Conservation (phyloP, 306 rosid genomes). For the Quillaja saponaria region DNA sequence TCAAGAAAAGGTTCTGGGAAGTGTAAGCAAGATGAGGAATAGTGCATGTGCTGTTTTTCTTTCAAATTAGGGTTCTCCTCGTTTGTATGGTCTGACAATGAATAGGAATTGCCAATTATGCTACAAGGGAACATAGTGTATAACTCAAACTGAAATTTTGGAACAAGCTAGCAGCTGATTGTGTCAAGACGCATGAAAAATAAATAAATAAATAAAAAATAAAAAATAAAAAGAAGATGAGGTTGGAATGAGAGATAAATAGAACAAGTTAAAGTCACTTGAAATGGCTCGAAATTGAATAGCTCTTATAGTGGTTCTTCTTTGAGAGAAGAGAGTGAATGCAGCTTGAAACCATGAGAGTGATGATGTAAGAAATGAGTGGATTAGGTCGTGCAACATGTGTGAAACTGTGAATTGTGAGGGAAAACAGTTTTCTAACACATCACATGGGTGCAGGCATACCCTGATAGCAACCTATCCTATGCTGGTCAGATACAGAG, state of each 20-base stretch:
- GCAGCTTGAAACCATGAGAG: no score
- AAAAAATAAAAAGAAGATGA: no score
- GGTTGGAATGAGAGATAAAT: no score
- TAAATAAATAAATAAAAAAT: no score
- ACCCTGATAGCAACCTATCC: conserved; percentile 14
- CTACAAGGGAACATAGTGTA: background rate
- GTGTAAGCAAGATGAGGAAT: conserved; percentile 14
- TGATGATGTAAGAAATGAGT: no score
- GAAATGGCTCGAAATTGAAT: no score
- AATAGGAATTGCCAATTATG: background rate
- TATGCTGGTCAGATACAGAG: background rate
- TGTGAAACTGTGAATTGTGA: background rate
- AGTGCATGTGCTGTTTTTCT: background rate
- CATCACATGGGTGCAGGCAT: conserved; percentile 31
- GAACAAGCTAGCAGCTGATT: background rate
- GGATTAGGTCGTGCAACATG: background rate
- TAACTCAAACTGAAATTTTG: background rate
- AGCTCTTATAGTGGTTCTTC: no score
- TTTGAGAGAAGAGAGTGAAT: no score
- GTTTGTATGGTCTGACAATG: background rate
- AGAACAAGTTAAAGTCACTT: no score
- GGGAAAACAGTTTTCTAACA: conserved; percentile 10
- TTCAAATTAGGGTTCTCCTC: background rate
- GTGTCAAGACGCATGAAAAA: no score
- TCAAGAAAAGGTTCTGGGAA: conserved; percentile 24